These are phyloP conservation scores for Ophiognomonia clavigignenti-juglandacearum DNA, from an alignment of 2,329 filamentous ascomycete species.

Conservation along the genomic window DNA sequence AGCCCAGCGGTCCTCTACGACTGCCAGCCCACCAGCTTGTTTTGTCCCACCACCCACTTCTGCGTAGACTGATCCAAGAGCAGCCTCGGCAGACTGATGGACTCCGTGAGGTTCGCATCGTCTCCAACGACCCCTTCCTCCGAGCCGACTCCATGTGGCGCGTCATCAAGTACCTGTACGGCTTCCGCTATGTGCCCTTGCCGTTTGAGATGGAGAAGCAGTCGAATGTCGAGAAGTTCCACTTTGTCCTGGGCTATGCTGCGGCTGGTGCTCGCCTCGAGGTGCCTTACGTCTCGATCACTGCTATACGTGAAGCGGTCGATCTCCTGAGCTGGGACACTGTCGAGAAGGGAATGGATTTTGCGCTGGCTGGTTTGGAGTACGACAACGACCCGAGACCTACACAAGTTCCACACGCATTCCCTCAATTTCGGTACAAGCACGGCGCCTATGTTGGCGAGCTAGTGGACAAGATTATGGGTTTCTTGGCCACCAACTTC, in stretches of 20 bases:
- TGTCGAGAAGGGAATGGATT: slow-evolving; percentile 55
- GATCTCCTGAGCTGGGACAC: slow-evolving; percentile 59
- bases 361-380: slow-evolving; percentile 38
- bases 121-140: slow-evolving; percentile 47
- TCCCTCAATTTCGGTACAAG: slow-evolving; percentile 22
- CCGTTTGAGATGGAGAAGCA: slow-evolving; percentile 8
- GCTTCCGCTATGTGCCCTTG: slow-evolving; percentile 32
- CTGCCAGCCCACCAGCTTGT: slow-evolving; percentile 53
- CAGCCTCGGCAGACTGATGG: slow-evolving; percentile 26
- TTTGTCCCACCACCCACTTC: slow-evolving; percentile 45
- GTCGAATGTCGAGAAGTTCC: slow-evolving; percentile 27
- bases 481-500: slow-evolving; percentile 46
- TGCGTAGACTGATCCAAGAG: slow-evolving; percentile 25
- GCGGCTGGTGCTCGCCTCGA: slow-evolving; percentile 56
- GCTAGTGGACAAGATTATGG: slow-evolving; percentile 41
- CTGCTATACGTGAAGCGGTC: slow-evolving; percentile 56
- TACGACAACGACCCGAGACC: slow-evolving; percentile 4
- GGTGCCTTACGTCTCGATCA: slow-evolving; percentile 48
- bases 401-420: slow-evolving; percentile 7
- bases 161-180: slow-evolving; percentile 54
- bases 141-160: slow-evolving; percentile 52
- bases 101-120: slow-evolving; percentile 34
- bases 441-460: slow-evolving; percentile 39
- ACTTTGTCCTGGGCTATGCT: slow-evolving; percentile 59
- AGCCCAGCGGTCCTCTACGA: slow-evolving; percentile 29